phyloP scores from a whole-genome alignment of 2,329 filamentous ascomycete genomes.

The Neurospora sp. region DNA sequence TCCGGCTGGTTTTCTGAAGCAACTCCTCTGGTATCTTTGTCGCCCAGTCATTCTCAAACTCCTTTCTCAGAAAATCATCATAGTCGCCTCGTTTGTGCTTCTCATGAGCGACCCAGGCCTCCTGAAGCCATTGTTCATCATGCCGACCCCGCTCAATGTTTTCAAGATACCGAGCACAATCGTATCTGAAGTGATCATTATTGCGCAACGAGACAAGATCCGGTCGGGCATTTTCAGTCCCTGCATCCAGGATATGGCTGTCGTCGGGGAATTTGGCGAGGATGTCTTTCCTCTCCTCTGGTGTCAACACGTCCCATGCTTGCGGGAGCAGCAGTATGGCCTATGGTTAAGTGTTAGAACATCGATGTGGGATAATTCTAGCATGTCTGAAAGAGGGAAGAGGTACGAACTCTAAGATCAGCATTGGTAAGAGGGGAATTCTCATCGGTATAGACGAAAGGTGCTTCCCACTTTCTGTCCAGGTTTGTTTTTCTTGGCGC shows the following conservation, averaged over 20 bases:
- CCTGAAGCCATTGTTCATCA: slow-evolving; percentile 41
- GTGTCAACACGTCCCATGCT: slow-evolving; percentile 28
- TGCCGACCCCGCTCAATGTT: slow-evolving; percentile 38
- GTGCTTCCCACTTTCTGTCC: slow-evolving; percentile 19
- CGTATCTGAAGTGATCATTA: slow-evolving; percentile 33
- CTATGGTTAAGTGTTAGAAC: slow-evolving; percentile 15
- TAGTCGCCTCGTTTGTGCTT: slow-evolving; percentile 40
- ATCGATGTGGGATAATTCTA: not conserved
- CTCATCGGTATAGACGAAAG: slow-evolving; percentile 25
- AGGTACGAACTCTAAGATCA: slow-evolving; percentile 13
- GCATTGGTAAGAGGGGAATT: slow-evolving; percentile 25
- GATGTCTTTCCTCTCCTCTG: slow-evolving; percentile 24
- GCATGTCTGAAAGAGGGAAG: not conserved
- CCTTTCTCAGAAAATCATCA: slow-evolving; percentile 33
- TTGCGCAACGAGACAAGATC: slow-evolving; percentile 27
- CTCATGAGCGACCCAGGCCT: slow-evolving; percentile 42
- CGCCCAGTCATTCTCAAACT: slow-evolving; percentile 40
- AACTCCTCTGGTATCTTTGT: slow-evolving; percentile 28
- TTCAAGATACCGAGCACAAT: slow-evolving; percentile 32
- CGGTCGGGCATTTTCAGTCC: slow-evolving; percentile 24
- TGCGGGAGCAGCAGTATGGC: slow-evolving; percentile 26
- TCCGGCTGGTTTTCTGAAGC: not conserved
- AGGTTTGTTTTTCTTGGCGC: slow-evolving; percentile 16
- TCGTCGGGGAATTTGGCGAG: slow-evolving; percentile 28
- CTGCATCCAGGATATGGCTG: slow-evolving; percentile 22